Evolutionary conservation across 2,329 filamentous ascomycete genomes (phyloP).

Genomic region (Claviceps africana): DNA sequence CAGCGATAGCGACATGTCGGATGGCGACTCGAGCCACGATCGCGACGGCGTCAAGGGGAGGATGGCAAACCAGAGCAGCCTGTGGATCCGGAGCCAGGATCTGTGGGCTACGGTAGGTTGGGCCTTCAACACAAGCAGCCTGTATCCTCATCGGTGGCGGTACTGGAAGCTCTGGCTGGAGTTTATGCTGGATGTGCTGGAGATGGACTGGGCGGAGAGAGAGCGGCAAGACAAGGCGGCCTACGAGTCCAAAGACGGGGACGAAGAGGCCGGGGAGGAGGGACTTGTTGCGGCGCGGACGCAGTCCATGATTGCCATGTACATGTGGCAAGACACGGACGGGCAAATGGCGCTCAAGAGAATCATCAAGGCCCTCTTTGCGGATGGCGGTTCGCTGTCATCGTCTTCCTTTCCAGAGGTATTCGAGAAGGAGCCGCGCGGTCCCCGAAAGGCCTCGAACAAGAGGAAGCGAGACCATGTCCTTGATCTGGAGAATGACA

Average conservation of each 20-base stretch:
- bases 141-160: slow-evolving; percentile 60
- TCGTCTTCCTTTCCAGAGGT: slow-evolving; percentile 48
- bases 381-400: slow-evolving; percentile 43
- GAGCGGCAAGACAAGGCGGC: slow-evolving; percentile 31
- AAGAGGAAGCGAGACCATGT: slow-evolving; percentile 34
- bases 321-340: slow-evolving; percentile 34
- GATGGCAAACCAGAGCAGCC: slow-evolving; percentile 47
- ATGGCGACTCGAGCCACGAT: slow-evolving; percentile 29
- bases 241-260: slow-evolving; percentile 8
- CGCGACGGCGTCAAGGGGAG: slow-evolving; percentile 40
- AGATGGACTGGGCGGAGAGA: slow-evolving; percentile 53
- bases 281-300: slow-evolving; percentile 22
- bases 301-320: slow-evolving; percentile 47
- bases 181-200: slow-evolving; percentile 64
- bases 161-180: slow-evolving; percentile 71
- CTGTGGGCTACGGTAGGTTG: slow-evolving; percentile 86
- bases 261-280: slow-evolving; percentile 10
- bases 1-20: slow-evolving; percentile 27
- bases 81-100: slow-evolving; percentile 67
- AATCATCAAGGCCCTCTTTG: slow-evolving; percentile 53
- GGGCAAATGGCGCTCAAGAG: slow-evolving; percentile 34
- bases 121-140: slow-evolving; percentile 79
- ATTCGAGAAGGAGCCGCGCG: slow-evolving; percentile 47
- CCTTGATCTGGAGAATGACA: slow-evolving; percentile 44
- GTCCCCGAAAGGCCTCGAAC: slow-evolving; percentile 24